Percentiles rank a stretch among this genome's conserved stretches.
Evolutionary conservation across 1,284 basidiomycete genomes (phyloP).

Genomic region (Leccinum proximum): DNA sequence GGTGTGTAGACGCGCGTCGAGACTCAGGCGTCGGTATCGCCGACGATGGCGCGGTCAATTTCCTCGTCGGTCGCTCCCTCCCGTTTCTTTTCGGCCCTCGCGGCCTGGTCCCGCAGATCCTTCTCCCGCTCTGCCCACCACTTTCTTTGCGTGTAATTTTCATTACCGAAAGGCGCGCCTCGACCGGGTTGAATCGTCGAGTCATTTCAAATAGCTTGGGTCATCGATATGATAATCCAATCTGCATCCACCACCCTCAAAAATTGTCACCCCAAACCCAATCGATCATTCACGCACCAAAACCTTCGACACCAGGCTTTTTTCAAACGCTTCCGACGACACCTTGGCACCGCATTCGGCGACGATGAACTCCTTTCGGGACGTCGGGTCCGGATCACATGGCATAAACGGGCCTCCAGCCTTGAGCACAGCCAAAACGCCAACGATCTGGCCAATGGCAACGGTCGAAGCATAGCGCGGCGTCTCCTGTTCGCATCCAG

Average conservation of each 20-base stretch:
- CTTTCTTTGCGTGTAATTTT: too few species aligned
- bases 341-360: conserved; percentile 28
- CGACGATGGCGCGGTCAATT: too few species aligned
- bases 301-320: conserved; percentile 21
- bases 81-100: too few species aligned
- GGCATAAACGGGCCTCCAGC: too few species aligned
- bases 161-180: too few species aligned
- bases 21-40: too few species aligned
- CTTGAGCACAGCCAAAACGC: too few species aligned
- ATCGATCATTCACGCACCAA: conserved; percentile 14
- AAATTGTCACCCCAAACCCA: not conserved
- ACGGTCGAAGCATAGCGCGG: conserved; percentile 31
- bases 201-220: conserved; percentile 23
- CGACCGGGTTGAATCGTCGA: conserved; percentile 9
- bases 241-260: conserved; percentile 11
- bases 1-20: too few species aligned
- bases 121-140: too few species aligned
- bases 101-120: too few species aligned
- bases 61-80: too few species aligned
- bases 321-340: conserved; percentile 20
- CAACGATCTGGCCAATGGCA: conserved; percentile 12
- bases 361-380: conserved; percentile 30
- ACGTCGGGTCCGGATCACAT: conserved; percentile 12
- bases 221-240: conserved; percentile 26
- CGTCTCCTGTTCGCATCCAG: conserved; percentile 22